Conservation (phyloP, 257 asterid species). For the Linderniella brevidens region DNA sequence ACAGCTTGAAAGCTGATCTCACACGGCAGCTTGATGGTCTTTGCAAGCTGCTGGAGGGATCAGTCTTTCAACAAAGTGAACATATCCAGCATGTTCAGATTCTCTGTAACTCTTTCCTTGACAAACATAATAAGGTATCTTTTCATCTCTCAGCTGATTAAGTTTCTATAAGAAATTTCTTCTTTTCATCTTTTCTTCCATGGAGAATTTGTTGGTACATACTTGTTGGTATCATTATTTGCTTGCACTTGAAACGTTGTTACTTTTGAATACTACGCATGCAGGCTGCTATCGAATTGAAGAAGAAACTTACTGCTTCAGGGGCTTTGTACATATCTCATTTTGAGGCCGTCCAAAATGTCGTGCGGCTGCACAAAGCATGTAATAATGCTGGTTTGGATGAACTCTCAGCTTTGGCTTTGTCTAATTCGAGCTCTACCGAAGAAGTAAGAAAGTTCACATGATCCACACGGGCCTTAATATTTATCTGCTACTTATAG, state of each 20-base stretch:
- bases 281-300: constrained; percentile 37
- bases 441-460: constrained; percentile 31
- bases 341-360: constrained; percentile 60
- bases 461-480: too few relatives aligned
- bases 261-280: constrained; percentile 1
- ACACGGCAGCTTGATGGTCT: constrained; percentile 35
- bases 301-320: constrained; percentile 31
- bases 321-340: constrained; percentile 38
- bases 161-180: neutral
- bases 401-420: constrained; percentile 34
- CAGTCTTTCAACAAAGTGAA: constrained; percentile 39
- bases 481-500: too few relatives aligned
- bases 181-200: neutral
- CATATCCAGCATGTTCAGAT: constrained; percentile 43
- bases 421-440: constrained; percentile 27
- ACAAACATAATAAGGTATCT: constrained; percentile 39
- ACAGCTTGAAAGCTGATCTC: constrained; percentile 44
- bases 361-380: constrained; percentile 50
- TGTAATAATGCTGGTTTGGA: constrained; percentile 46
- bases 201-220: neutral
- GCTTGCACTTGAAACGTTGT: neutral
- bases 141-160: neutral
- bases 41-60: constrained; percentile 27
- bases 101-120: constrained; percentile 34
- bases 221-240: neutral